Evolutionary conservation across 805 yeast genomes (phyloP).

Genomic region (Yarrowia sp.): DNA sequence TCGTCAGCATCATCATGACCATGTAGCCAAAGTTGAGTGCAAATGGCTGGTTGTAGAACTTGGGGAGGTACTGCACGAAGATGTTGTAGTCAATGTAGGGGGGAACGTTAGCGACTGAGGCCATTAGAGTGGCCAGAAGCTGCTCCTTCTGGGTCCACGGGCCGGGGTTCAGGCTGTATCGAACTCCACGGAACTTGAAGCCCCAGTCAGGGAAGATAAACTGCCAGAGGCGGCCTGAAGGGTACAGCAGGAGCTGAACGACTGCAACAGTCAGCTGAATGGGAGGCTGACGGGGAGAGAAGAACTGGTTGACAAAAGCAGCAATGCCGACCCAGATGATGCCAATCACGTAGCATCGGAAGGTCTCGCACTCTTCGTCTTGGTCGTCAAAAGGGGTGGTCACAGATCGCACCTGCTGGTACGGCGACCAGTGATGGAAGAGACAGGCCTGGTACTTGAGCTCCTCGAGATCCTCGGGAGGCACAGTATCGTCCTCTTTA

Average conservation of each 20-base stretch:
- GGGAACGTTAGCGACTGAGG: constrained; percentile 45
- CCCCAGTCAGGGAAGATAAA: constrained; percentile 39
- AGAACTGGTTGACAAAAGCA: constrained; percentile 47
- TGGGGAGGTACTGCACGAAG: constrained; percentile 37
- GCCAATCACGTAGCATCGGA: constrained; percentile 53
- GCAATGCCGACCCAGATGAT: constrained; percentile 55
- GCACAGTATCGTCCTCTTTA: not conserved
- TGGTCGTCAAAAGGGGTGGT: constrained; percentile 49
- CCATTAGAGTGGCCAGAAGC: constrained; percentile 52
- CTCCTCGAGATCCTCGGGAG: constrained; percentile 32
- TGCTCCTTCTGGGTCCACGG: constrained; percentile 67
- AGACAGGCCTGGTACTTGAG: constrained; percentile 41
- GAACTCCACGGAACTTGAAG: constrained; percentile 42
- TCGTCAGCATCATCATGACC: constrained; percentile 50
- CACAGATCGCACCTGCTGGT: constrained; percentile 57
- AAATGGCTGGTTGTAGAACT: constrained; percentile 36
- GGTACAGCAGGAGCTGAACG: constrained; percentile 57
- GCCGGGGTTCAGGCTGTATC: constrained; percentile 55
- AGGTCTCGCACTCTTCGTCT: constrained; percentile 47
- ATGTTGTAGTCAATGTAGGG: constrained; percentile 33
- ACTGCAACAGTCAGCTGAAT: constrained; percentile 50
- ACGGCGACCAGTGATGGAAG: constrained; percentile 43
- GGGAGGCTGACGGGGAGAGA: constrained; percentile 52
- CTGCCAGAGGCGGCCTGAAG: constrained; percentile 45
- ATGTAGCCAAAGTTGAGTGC: constrained; percentile 51